Conservation (phyloP, 805 yeast genomes). For the Schizosaccharomyces octosporus region DNA sequence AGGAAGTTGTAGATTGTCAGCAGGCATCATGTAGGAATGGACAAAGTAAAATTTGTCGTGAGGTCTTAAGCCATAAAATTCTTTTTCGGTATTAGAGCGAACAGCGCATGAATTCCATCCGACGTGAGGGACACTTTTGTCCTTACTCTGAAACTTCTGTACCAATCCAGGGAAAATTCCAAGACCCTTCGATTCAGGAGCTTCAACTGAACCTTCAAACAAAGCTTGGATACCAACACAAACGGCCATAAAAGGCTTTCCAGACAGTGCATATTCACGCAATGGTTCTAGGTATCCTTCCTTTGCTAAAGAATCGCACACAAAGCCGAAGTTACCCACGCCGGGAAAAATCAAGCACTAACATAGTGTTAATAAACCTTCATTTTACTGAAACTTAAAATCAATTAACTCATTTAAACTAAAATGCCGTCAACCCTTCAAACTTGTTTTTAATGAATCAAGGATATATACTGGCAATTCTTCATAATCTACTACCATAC, state of each 20-base stretch:
- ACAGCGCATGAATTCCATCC: slow-evolving; percentile 60
- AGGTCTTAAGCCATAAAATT: slow-evolving; percentile 39
- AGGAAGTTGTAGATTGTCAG: slow-evolving; percentile 16
- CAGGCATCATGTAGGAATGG: slow-evolving; percentile 67
- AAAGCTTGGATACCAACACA: slow-evolving; percentile 90
- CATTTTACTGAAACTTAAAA: too few species aligned
- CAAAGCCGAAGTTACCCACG: slow-evolving; percentile 92
- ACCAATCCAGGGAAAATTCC: slow-evolving; percentile 30
- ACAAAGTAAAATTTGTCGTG: slow-evolving; percentile 69
- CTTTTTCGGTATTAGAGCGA: slow-evolving; percentile 8
- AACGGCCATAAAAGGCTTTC: slow-evolving; percentile 80
- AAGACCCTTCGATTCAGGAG: slow-evolving; percentile 36
- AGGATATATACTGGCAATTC: too few species aligned
- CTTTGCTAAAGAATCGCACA: slow-evolving; percentile 40
- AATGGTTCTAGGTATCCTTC: slow-evolving; percentile 46
- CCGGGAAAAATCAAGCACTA: slow-evolving; percentile 58
- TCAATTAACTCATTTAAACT: not conserved
- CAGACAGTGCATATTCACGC: slow-evolving; percentile 39
- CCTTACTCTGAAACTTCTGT: slow-evolving; percentile 31
- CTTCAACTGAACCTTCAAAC: slow-evolving; percentile 52
- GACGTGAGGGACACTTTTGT: slow-evolving; percentile 80
- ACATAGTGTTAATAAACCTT: slow-evolving; percentile 8
- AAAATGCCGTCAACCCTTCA: too few species aligned
- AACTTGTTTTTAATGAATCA: too few species aligned
- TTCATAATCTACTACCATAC: slow-evolving; percentile 1